Base-by-base conservation (phyloP, 2,329 filamentous ascomycete genomes). In the Aureobasidium melanogenum region DNA sequence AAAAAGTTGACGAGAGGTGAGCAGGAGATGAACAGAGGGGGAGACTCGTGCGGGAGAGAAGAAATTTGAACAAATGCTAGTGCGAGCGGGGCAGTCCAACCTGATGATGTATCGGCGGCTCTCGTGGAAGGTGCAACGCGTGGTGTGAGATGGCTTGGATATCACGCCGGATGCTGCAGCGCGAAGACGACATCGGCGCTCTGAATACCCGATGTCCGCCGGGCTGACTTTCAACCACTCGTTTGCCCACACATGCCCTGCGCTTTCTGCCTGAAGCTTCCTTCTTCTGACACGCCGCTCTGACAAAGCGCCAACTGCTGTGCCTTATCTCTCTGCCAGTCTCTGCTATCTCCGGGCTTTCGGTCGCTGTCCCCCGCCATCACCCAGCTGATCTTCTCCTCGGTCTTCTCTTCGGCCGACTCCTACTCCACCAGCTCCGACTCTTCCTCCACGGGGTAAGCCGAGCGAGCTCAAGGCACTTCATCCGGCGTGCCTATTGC, bases 401-500 rank as follows among this genome's bases (percentile, higher is more conserved):
- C 56, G 56, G 43, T 44, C 56, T 59, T 48, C 32, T 24, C 44
- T 50, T 59, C 39, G 44, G 30, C 12, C 55, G 32, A 48, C 43
- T 48, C 22, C n/a, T 7, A 17, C 56, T 60, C 56, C 56, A 30
- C 46, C 54, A 34, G 28, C 44, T 48, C 55, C 43, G 44, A 6
- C 34, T 17, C 28, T 60, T 43, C 46, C 56, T 60, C 56, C 44
- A 60, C 46, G 56, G 56, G 56, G 46, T 51, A 60, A 41, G 34
- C 41, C 36, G 46, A 36, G 15, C 36, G 46, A 36, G 15, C 17
- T 24, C 28, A 24, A 15, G 38, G 48, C 55, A 58, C 43, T 58
- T 58, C 55, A 48, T 48, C 55, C 43, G 43, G n/a, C 34, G 55
- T 22, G 54, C 52, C 38, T 55, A n/a, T 32, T 44, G 47, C 12